A percentile compares a stretch with the other conserved stretches of the same genome.
Conservation (phyloP, 768 basidiomycete species). For the Kwoniella mangroviensis region DNA sequence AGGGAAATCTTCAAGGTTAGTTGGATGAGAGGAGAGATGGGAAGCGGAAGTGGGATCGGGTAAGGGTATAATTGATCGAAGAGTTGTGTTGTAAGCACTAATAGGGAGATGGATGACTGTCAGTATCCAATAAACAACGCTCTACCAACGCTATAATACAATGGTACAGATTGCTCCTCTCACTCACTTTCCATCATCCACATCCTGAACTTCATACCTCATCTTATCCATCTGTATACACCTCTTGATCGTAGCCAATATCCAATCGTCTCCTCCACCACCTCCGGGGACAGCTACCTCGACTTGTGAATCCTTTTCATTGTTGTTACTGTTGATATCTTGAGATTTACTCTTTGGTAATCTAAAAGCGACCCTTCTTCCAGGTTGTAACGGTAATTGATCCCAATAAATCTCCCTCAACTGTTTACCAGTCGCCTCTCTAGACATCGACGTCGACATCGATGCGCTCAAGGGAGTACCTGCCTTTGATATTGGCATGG, state of each 20-base stretch:
- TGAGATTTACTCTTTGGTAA: constrained; percentile 34
- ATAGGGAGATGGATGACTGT: background rate
- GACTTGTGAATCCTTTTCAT: constrained; percentile 1
- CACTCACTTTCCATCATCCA: constrained; percentile 53
- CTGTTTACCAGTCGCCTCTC: constrained; percentile 39
- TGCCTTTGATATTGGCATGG: no score
- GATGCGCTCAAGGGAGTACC: background rate
- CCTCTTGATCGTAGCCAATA: constrained; percentile 57
- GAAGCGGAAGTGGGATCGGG: constrained; percentile 55
- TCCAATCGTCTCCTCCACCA: constrained; percentile 56
- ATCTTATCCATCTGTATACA: constrained; percentile 57
- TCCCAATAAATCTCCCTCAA: constrained; percentile 49
- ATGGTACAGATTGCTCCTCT: no score
- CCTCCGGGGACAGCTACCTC: constrained; percentile 12
- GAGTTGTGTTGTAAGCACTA: constrained; percentile 50
- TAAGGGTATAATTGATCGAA: constrained; percentile 59
- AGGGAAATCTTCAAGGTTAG: constrained; percentile 53
- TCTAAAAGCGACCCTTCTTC: constrained; percentile 58
- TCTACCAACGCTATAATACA: no score
- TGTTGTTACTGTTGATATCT: constrained; percentile 4
- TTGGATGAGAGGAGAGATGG: constrained; percentile 54
- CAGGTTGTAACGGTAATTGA: constrained; percentile 58
- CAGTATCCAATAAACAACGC: background rate
- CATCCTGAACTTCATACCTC: constrained; percentile 59
- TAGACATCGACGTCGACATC: constrained; percentile 21